Conservation (phyloP, 345 rosid species). For the Triadica sebifera region DNA sequence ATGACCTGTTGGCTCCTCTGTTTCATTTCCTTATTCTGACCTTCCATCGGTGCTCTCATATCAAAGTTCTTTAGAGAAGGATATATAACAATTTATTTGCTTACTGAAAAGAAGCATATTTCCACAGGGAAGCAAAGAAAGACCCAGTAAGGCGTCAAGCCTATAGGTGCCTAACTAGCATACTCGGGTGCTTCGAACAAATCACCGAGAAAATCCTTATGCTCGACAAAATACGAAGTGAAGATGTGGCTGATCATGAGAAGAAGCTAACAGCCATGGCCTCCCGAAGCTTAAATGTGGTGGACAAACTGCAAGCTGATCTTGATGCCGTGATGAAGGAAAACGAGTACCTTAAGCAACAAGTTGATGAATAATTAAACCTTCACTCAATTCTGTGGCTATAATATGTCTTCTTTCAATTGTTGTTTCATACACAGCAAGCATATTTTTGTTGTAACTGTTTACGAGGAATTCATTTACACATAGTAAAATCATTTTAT, state of each 20-base stretch:
- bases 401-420: background rate
- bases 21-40: background rate
- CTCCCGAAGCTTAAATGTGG: conserved; percentile 46
- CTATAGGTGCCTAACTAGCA: conserved; percentile 64
- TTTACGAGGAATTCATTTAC: background rate
- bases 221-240: conserved; percentile 63
- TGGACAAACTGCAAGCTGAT: conserved; percentile 58
- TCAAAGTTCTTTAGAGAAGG: background rate
- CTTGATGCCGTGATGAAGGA: conserved; percentile 55
- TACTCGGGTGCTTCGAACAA: conserved; percentile 73
- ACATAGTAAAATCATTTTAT: background rate
- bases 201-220: conserved; percentile 60
- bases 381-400: background rate
- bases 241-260: conserved; percentile 58
- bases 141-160: conserved; percentile 61
- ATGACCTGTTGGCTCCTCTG: background rate
- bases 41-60: background rate
- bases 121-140: conserved; percentile 72
- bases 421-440: background rate
- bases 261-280: conserved; percentile 66
- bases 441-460: background rate
- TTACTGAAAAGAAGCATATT: conserved; percentile 16
- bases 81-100: conserved; percentile 5
- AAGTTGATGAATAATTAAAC: conserved; percentile 13
- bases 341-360: conserved; percentile 50